phyloP scores from a whole-genome alignment of 2,329 filamentous ascomycete species.

The Claviceps pazoutovae region DNA sequence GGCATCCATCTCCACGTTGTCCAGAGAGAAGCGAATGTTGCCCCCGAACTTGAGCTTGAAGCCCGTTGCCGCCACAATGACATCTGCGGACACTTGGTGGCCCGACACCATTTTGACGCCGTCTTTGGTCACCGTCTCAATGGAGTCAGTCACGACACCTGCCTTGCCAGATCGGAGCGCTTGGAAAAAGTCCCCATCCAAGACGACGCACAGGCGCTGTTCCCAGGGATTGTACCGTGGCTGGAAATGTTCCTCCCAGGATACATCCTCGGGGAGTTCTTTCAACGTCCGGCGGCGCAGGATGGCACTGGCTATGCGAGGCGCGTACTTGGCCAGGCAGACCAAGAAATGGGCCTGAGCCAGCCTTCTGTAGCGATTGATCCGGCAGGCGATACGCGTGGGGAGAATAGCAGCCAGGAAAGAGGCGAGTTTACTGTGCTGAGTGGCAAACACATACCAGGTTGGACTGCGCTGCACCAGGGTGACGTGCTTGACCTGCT shows the following conservation, averaged over 20 bases:
- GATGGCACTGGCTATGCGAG: constrained; percentile 27
- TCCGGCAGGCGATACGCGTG: constrained; percentile 25
- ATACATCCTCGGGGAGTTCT: constrained; percentile 34
- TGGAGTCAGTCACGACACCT: constrained; percentile 29
- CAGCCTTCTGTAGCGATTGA: constrained; percentile 34
- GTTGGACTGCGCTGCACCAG: constrained; percentile 57
- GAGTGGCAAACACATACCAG: constrained; percentile 42
- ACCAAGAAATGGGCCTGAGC: constrained; percentile 26
- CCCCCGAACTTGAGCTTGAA: constrained; percentile 42
- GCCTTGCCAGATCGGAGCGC: constrained; percentile 24
- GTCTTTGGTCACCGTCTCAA: constrained; percentile 28
- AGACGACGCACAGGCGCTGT: constrained; percentile 50
- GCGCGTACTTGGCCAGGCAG: constrained; percentile 36
- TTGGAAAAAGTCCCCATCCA: constrained; percentile 31
- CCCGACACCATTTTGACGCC: constrained; percentile 31
- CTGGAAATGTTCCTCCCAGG: constrained; percentile 39
- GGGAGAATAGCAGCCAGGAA: constrained; percentile 28
- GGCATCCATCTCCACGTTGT: constrained; percentile 31
- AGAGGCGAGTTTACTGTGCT: constrained; percentile 21
- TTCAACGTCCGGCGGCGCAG: constrained; percentile 26
- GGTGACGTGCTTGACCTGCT: constrained; percentile 44
- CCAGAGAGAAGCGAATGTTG: constrained; percentile 33
- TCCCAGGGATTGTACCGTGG: constrained; percentile 48
- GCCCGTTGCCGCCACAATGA: constrained; percentile 53
- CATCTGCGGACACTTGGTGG: constrained; percentile 37